phyloP scores from a whole-genome alignment of 257 asterid genomes.

The Forsythia viridissima region DNA sequence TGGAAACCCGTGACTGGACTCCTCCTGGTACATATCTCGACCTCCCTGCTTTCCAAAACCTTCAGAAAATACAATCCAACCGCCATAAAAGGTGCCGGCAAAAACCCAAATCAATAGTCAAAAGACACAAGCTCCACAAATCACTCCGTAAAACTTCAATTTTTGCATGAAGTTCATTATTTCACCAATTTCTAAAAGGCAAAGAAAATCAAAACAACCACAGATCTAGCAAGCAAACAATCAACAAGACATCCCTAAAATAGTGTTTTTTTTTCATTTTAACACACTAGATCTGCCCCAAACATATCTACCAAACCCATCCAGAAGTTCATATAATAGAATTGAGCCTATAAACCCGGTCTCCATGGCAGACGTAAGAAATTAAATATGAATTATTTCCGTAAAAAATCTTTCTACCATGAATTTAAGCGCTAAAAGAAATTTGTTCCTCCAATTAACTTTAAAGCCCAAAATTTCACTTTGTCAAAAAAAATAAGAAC shows the following conservation, averaged over 20 bases:
- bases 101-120: constrained; percentile 25
- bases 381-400: background rate
- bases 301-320: constrained; percentile 12
- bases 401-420: constrained; percentile 13
- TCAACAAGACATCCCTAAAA: background rate
- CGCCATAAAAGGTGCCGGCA: constrained; percentile 26
- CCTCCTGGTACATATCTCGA: constrained; percentile 72
- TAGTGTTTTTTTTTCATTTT: background rate
- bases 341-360: constrained; percentile 5
- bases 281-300: constrained; percentile 52
- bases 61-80: constrained; percentile 47
- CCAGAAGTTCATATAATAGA: background rate
- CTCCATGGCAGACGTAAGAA: constrained; percentile 10
- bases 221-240: constrained; percentile 33
- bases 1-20: constrained; percentile 60
- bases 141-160: background rate
- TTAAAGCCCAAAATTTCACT: constrained; percentile 8
- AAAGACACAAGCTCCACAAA: constrained; percentile 8
- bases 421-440: background rate
- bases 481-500: background rate
- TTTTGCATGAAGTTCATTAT: background rate
- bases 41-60: constrained; percentile 98
- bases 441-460: background rate
- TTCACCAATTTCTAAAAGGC: background rate
- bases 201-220: constrained; percentile 17